Conservation (phyloP, 179 eudicot species). For the Spergularia azorica region DNA sequence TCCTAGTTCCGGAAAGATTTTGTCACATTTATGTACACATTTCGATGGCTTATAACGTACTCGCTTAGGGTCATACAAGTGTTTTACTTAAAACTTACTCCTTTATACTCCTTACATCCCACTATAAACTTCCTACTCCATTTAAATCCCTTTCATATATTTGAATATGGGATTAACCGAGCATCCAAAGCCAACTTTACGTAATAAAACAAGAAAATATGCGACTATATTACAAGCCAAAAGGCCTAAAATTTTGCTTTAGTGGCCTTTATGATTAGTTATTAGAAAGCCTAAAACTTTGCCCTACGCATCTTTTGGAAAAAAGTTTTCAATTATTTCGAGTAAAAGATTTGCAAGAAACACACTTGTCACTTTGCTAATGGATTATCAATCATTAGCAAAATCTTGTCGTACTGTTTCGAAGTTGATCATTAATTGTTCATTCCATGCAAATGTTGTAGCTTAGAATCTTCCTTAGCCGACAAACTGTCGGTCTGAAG, state of each 20-base stretch:
- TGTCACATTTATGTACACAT: no score
- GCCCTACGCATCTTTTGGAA: background rate
- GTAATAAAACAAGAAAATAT: no score
- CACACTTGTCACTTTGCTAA: slow-evolving; percentile 12
- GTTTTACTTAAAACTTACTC: no score
- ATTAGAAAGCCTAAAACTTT: background rate
- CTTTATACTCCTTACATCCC: no score
- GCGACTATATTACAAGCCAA: background rate
- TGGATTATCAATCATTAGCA: slow-evolving; percentile 9
- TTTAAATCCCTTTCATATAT: no score
- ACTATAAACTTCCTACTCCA: no score
- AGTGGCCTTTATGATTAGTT: background rate
- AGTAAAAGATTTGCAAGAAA: background rate
- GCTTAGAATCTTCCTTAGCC: slow-evolving; percentile 8
- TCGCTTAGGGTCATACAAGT: no score
- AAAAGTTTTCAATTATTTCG: background rate
- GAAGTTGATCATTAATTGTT: background rate
- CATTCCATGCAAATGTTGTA: slow-evolving; percentile 6
- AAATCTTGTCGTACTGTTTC: background rate
- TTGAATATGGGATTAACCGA: no score
- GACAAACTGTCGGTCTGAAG: slow-evolving; percentile 29
- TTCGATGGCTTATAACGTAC: no score
- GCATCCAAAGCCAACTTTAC: no score
- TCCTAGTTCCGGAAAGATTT: no score
- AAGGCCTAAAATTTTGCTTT: slow-evolving; percentile 25